Conservation (phyloP, 2,329 filamentous ascomycete species). For the Ilyonectria destructans region DNA sequence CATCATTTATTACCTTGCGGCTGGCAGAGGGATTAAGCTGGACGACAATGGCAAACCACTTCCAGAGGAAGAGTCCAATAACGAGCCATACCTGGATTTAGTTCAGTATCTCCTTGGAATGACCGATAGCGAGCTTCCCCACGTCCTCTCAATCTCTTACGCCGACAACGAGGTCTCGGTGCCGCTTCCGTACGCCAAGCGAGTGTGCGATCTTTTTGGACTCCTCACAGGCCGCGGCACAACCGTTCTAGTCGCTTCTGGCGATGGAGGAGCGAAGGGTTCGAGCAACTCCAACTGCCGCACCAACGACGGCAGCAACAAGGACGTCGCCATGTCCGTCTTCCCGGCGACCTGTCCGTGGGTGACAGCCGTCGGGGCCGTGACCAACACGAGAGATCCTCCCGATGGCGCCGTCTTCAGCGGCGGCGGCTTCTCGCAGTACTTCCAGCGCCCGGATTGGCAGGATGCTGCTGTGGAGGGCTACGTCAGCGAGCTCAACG, state of each 20-base stretch:
- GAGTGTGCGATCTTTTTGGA: slow-evolving; percentile 69
- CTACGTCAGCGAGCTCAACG: slow-evolving; percentile 60
- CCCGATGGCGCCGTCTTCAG: slow-evolving; percentile 63
- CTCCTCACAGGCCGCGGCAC: slow-evolving; percentile 69
- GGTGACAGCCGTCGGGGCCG: slow-evolving; percentile 78
- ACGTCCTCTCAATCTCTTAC: slow-evolving; percentile 73
- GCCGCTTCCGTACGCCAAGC: slow-evolving; percentile 65
- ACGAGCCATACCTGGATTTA: slow-evolving; percentile 73
- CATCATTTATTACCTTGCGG: slow-evolving; percentile 63
- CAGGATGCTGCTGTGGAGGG: slow-evolving; percentile 59
- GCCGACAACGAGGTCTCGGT: slow-evolving; percentile 72
- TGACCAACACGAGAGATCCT: slow-evolving; percentile 56
- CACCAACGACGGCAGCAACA: slow-evolving; percentile 72
- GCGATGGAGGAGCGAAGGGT: slow-evolving; percentile 66
- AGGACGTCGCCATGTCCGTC: slow-evolving; percentile 70
- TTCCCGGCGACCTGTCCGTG: slow-evolving; percentile 81
- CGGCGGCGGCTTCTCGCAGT: slow-evolving; percentile 68
- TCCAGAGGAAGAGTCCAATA: slow-evolving; percentile 54
- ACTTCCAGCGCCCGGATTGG: slow-evolving; percentile 64
- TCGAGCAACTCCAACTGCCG: slow-evolving; percentile 67
- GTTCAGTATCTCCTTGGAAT: slow-evolving; percentile 66
- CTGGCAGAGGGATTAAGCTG: slow-evolving; percentile 61
- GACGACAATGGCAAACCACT: slow-evolving; percentile 56
- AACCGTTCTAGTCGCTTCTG: slow-evolving; percentile 66
- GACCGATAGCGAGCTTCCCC: slow-evolving; percentile 64